phyloP scores from a whole-genome alignment of 192 early-diverging fungal species.

The Irineochytrium annulatum region DNA sequence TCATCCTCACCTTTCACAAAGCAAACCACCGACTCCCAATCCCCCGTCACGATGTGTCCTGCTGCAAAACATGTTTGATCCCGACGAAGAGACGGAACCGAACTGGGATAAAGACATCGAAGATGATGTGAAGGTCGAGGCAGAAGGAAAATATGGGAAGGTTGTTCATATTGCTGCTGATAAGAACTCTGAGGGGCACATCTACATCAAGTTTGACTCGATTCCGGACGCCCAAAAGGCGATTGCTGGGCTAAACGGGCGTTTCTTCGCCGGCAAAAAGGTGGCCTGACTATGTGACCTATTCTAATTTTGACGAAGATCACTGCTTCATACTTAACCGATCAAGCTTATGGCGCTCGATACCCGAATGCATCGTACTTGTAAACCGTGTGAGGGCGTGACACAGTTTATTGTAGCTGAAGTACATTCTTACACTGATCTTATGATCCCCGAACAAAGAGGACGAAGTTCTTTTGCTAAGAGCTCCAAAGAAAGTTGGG shows the following conservation, averaged over 20 bases:
- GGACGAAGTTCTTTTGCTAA: too few species aligned
- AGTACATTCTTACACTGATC: too few species aligned
- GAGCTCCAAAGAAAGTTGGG: too few species aligned
- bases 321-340: too few species aligned
- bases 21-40: constrained; percentile 42
- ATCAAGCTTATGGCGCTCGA: too few species aligned
- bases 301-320: too few species aligned
- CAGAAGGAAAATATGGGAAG: constrained; percentile 65
- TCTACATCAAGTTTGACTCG: constrained; percentile 80
- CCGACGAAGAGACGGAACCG: constrained; percentile 75
- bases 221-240: constrained; percentile 63
- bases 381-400: too few species aligned
- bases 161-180: constrained; percentile 75
- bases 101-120: constrained; percentile 82
- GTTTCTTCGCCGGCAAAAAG: constrained; percentile 90
- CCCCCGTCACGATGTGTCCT: constrained; percentile 55
- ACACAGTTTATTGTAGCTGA: too few species aligned
- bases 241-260: constrained; percentile 66
- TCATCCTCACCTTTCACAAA: constrained; percentile 5
- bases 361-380: too few species aligned
- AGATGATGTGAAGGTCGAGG: constrained; percentile 81
- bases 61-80: constrained; percentile 85
- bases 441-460: too few species aligned
- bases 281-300: too few species aligned
- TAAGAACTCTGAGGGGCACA: constrained; percentile 62